These are phyloP conservation scores for Phytophthora syringae DNA, from an alignment of 352 stramenopile species.

Conservation along the genomic window DNA sequence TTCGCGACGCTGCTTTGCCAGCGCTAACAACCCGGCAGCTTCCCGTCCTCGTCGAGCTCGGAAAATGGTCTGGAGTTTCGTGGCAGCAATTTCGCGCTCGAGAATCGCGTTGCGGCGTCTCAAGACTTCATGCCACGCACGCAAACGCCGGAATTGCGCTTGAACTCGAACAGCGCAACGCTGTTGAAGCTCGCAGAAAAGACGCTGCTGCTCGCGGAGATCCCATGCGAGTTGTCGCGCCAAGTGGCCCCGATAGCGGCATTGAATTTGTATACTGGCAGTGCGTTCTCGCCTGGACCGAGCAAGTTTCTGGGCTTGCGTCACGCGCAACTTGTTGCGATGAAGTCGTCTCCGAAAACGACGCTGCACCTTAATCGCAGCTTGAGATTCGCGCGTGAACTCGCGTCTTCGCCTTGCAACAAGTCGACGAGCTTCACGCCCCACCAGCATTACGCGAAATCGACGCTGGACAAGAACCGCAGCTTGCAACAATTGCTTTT, in stretches of 20 bases:
- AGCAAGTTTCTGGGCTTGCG: conserved; percentile 36
- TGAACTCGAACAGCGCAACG: conserved; percentile 57
- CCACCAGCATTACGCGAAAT: conserved; percentile 61
- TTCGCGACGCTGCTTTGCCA: conserved; percentile 48
- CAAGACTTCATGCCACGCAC: conserved; percentile 39
- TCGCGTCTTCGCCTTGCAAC: conserved; percentile 42
- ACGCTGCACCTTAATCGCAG: conserved; percentile 61
- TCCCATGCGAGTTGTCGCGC: conserved; percentile 51
- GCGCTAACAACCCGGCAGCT: conserved; percentile 43
- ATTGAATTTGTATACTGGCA: conserved; percentile 63
- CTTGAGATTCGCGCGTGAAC: conserved; percentile 42
- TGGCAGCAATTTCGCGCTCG: conserved; percentile 54
- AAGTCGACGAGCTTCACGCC: conserved; percentile 47
- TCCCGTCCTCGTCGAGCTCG: conserved; percentile 55
- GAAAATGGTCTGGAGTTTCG: conserved; percentile 67
- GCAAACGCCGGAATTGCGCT: conserved; percentile 51
- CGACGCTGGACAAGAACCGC: conserved; percentile 59
- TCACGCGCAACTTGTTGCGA: conserved; percentile 45
- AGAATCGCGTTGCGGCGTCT: conserved; percentile 30
- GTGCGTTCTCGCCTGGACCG: conserved; percentile 39
- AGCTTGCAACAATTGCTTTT: conserved; percentile 55
- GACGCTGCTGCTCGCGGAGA: conserved; percentile 38
- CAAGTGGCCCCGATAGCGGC: conserved; percentile 56
- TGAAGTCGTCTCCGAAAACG: conserved; percentile 50
- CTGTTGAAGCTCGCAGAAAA: conserved; percentile 44